Evolutionary conservation across 768 basidiomycete genomes (phyloP).

Genomic region (Leccinellum albellum): DNA sequence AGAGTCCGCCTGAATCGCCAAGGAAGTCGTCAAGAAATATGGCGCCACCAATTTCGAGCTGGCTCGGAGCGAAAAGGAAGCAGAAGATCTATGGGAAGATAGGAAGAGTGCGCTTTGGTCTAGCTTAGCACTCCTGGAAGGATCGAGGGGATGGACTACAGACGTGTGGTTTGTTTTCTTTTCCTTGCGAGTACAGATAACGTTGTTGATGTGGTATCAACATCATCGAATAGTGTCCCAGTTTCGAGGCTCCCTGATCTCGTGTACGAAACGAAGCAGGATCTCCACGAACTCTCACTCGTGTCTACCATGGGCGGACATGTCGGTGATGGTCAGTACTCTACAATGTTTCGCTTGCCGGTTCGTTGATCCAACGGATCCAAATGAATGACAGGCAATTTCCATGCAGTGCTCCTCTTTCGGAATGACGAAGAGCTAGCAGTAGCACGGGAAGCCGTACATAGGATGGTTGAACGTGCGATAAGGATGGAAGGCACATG

Average conservation of each 20-base stretch:
- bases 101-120: slow-evolving; percentile 65
- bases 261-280: slow-evolving; percentile 68
- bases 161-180: slow-evolving; percentile 62
- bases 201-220: background rate
- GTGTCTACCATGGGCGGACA: slow-evolving; percentile 67
- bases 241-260: slow-evolving; percentile 63
- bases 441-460: slow-evolving; percentile 43
- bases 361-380: background rate
- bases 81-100: slow-evolving; percentile 66
- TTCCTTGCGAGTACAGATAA: background rate
- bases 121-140: slow-evolving; percentile 54
- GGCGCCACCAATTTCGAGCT: slow-evolving; percentile 66
- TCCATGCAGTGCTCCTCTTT: slow-evolving; percentile 58
- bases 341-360: slow-evolving; percentile 24
- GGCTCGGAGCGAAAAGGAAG: slow-evolving; percentile 61
- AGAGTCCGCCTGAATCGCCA: slow-evolving; percentile 58
- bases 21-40: slow-evolving; percentile 55
- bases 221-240: slow-evolving; percentile 43
- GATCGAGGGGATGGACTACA: slow-evolving; percentile 60
- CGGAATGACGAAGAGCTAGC: slow-evolving; percentile 50
- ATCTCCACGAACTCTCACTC: slow-evolving; percentile 54
- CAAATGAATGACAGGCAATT: slow-evolving; percentile 36
- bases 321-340: slow-evolving; percentile 60
- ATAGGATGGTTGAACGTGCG: slow-evolving; percentile 63
- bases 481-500: slow-evolving; percentile 73